phyloP scores from a whole-genome alignment of 495 filamentous ascomycete species.

The Penicillium lagena region DNA sequence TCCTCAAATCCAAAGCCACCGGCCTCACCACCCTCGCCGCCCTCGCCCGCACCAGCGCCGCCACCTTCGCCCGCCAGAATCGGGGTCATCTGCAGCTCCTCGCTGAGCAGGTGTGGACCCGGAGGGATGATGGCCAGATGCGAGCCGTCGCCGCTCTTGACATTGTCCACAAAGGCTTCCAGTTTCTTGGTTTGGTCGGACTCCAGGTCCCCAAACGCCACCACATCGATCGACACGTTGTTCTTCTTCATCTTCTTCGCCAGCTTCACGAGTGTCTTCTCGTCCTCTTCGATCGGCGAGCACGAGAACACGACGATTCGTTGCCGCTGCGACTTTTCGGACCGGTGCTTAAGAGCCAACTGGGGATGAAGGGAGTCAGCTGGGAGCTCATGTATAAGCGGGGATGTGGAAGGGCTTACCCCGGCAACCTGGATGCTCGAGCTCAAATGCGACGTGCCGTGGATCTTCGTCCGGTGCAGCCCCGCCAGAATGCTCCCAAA shows the following conservation, averaged over 20 bases:
- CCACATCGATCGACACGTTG: slow-evolving; percentile 84
- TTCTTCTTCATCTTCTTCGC: slow-evolving; percentile 99
- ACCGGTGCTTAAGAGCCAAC: slow-evolving; percentile 96
- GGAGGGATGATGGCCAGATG: slow-evolving; percentile 88
- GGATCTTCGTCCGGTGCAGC: slow-evolving; percentile 89
- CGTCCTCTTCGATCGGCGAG: slow-evolving; percentile 80
- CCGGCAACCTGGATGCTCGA: slow-evolving; percentile 92
- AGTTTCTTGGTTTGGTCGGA: slow-evolving; percentile 89
- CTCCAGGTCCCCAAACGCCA: slow-evolving; percentile 88
- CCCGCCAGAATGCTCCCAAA: slow-evolving; percentile 92
- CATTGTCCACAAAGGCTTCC: slow-evolving; percentile 83
- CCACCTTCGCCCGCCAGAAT: slow-evolving; percentile 75
- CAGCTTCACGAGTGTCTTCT: slow-evolving; percentile 81
- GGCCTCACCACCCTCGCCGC: slow-evolving; percentile 59
- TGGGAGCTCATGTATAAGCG: background rate
- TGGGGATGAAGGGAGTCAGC: slow-evolving; percentile 19
- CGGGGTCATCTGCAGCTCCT: slow-evolving; percentile 84
- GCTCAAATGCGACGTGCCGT: slow-evolving; percentile 75
- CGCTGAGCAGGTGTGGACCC: slow-evolving; percentile 82
- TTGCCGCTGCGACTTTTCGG: slow-evolving; percentile 92
- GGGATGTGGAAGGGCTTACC: slow-evolving; percentile 46
- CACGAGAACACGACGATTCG: slow-evolving; percentile 95
- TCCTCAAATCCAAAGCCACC: slow-evolving; percentile 54
- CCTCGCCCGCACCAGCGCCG: slow-evolving; percentile 42
- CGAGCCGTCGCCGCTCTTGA: slow-evolving; percentile 84